Percentiles rank a stretch among this genome's conserved stretches.
phyloP scores from a whole-genome alignment of 176 grass and related monocot genomes.

The Oryza rufipogon region DNA sequence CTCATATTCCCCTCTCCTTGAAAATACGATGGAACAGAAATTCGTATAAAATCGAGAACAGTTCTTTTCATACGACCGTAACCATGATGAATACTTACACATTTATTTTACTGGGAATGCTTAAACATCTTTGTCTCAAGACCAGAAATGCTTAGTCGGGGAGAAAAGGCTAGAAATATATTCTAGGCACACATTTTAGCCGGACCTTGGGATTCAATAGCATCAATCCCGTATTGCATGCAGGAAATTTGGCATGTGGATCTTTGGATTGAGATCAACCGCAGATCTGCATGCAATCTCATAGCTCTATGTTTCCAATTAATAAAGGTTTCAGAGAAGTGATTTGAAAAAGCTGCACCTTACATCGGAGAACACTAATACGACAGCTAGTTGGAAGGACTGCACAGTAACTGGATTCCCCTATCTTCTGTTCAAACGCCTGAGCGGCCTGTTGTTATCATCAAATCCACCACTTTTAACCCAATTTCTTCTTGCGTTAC shows the following conservation, averaged over 20 bases:
- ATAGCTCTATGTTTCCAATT: too few relatives aligned
- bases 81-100: neutral
- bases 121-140: neutral
- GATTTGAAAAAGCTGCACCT: too few relatives aligned
- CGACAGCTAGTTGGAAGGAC: neutral
- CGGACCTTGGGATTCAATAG: too few relatives aligned
- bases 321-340: too few relatives aligned
- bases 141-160: neutral
- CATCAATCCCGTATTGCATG: constrained; percentile 1
- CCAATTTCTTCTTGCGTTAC: constrained; percentile 46
- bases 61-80: neutral
- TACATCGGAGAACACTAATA: neutral
- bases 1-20: neutral
- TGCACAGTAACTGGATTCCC: neutral
- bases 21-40: neutral
- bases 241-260: neutral
- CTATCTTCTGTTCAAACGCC: constrained; percentile 43
- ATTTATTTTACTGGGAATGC: neutral
- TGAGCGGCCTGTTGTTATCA: constrained; percentile 22
- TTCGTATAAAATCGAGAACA: neutral
- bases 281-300: too few relatives aligned
- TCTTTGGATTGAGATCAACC: too few relatives aligned
- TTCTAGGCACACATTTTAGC: too few relatives aligned
- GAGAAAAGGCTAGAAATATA: constrained; percentile 15
- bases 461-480: constrained; percentile 40